Conservation (phyloP, 352 stramenopile genomes). For the Aphanomyces cochlioides region DNA sequence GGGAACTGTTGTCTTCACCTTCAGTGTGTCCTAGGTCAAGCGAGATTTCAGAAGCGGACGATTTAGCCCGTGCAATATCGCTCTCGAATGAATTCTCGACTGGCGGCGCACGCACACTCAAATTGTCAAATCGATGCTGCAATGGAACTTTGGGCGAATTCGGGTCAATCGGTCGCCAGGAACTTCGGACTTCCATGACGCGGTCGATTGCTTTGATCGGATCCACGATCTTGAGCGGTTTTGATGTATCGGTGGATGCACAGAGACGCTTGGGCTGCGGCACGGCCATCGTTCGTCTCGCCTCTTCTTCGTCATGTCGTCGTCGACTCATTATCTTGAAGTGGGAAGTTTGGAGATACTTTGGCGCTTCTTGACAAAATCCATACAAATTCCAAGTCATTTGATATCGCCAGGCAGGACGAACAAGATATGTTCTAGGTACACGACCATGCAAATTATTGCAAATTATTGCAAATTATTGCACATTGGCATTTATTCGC, state of each 20-base stretch:
- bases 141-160: slow-evolving; percentile 4
- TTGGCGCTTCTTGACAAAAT: not conserved
- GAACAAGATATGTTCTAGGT: too few species aligned
- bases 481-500: too few species aligned
- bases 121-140: not conserved
- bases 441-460: too few species aligned
- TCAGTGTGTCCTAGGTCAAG: not conserved
- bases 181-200: not conserved
- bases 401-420: not conserved
- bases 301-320: not conserved
- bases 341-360: not conserved
- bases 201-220: not conserved
- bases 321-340: not conserved
- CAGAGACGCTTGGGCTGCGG: slow-evolving; percentile 6
- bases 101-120: not conserved
- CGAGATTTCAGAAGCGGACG: not conserved
- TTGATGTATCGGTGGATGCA: not conserved
- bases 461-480: too few species aligned
- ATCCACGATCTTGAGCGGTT: not conserved
- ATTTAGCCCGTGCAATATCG: not conserved
- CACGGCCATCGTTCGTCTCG: not conserved
- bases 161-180: slow-evolving; percentile 5
- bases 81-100: not conserved
- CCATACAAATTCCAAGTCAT: not conserved
- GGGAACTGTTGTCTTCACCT: not conserved